Evolutionary conservation across 2,329 filamentous ascomycete species (phyloP), one percentile per base, ranked within the genome.

Genomic region (Aureobasidium mangrovei): DNA sequence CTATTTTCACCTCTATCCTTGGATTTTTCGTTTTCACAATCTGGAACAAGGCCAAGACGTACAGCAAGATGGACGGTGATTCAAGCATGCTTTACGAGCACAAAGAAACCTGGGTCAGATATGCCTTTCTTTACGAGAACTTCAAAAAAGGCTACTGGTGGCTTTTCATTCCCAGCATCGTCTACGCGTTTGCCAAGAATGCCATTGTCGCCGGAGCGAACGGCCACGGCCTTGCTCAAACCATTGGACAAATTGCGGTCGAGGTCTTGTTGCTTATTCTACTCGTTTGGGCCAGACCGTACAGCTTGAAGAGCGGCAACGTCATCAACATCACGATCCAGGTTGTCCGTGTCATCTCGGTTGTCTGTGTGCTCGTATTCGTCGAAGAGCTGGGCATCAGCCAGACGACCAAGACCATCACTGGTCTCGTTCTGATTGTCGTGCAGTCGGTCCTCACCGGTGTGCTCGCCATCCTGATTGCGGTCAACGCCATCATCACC

Each of bases 141-240:
- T 97, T 95, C 77, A 90, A 89, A 74, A 89, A 87, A 70, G 82
- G 84, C 62, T 95, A 91, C 75, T 98, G 93, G 93, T 97, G 91
- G 91, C 72, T 96, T 27, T 97, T 98, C 67, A 79, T 97, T 10
- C 93, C 93, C 0, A 77, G 80, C 58, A 95, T 97, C 64, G 58
- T 90, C 59, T 97, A 97, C 76, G 86, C 91, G 76, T 90, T 96
- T 65, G 84, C 83, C 66, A 93, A 93, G 73, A 91, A 91, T 53
- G 85, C 83, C 58, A 82, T 91, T 56, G 84, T 97, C 60, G 91
- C 91, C 10, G 87, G 82, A 31, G 88, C 82, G 41, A 86, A 96
- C 65, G 90, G 90, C 9, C 83, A 95, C 65, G 93, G 91, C 46
- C 79, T 95, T 69, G 72, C 80, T 4, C 93, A 98, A 73, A 85